A percentile compares a stretch with the other conserved stretches of the same genome.
Conservation (phyloP, 2,329 filamentous ascomycete genomes). For the Trichothecium sympodiale region DNA sequence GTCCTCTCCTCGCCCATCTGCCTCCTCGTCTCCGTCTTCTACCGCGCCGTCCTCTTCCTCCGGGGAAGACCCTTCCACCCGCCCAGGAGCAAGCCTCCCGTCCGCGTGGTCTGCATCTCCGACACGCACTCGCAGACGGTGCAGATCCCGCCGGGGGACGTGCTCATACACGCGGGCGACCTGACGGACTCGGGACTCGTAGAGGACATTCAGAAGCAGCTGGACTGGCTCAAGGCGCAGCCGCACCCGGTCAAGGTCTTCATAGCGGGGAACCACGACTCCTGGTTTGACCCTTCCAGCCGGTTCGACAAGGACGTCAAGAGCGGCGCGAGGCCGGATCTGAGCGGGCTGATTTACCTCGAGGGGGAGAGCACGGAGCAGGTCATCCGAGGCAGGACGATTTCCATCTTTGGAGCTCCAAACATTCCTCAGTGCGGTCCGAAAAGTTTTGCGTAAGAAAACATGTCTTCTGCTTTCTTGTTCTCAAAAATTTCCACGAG, state of each 20-base stretch:
- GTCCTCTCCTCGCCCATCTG: slow-evolving; percentile 59
- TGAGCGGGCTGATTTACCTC: slow-evolving; percentile 63
- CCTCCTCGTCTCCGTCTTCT: slow-evolving; percentile 49
- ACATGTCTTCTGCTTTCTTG: background rate
- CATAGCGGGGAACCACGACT: slow-evolving; percentile 83
- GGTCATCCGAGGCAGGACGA: slow-evolving; percentile 45
- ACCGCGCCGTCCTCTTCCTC: slow-evolving; percentile 53
- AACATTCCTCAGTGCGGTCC: slow-evolving; percentile 70
- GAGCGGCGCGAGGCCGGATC: slow-evolving; percentile 44
- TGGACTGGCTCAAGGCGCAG: slow-evolving; percentile 69
- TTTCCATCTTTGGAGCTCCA: slow-evolving; percentile 63
- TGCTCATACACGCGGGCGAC: slow-evolving; percentile 86
- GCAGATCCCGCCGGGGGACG: slow-evolving; percentile 61
- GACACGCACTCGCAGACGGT: slow-evolving; percentile 68
- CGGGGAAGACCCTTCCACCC: slow-evolving; percentile 54
- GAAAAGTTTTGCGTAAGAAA: slow-evolving; percentile 46
- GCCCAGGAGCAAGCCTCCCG: slow-evolving; percentile 39
- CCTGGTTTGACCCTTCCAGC: slow-evolving; percentile 63
- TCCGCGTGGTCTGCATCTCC: slow-evolving; percentile 78
- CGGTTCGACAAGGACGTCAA: slow-evolving; percentile 44
- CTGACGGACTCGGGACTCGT: slow-evolving; percentile 63
- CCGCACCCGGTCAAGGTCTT: slow-evolving; percentile 74
- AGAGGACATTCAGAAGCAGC: slow-evolving; percentile 65
- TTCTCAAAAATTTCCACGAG: background rate
- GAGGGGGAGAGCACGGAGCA: slow-evolving; percentile 57